Base-by-base conservation (phyloP, 75 land plant genomes). In the Sequoiadendron giganteum region DNA sequence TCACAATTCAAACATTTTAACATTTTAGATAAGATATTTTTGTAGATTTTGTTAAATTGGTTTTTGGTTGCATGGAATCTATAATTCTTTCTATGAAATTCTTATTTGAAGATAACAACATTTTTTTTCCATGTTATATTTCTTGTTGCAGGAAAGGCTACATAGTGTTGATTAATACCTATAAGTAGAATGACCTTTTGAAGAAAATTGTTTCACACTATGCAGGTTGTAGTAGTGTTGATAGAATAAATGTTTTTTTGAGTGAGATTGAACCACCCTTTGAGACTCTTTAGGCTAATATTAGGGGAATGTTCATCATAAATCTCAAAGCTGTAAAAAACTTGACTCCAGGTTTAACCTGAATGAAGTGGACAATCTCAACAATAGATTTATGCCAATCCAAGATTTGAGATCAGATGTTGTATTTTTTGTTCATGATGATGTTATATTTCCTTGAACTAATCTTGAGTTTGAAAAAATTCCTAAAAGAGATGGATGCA, bases 381-480 rank as follows among this genome's bases (percentile, higher is more conserved):
- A 98, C 86, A 98, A 98, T 83, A 92, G 99, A 89, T 98, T 98
- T 86, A 98, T 95, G 85, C 95, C 93, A 49, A 93, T 97, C 34
- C 86, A 89, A 40, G 95, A 91, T 70, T 89, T 97, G 32, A 89
- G 65, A 79, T 92, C 98, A 19, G 95, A 98, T 84, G 99, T 95
- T 8, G 88, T 98, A 18, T 97, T 98, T 77, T 98, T 99, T 36
- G 91, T 98, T 85, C 99, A 98, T 86, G 99, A 98, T 92, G 99
- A 98, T 91, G 94, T 98, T 32, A 88, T 97, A 87, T 91, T 96
- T 92, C 95, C 99, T n/a, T 98, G 99, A 89, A 32, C 90, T 11
- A 80, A 93, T 14, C 85, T 98, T 70, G 97, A 95, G 32, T 92
- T 94, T 90, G 99, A n/a, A n/a, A n/a, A n/a, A n/a, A n/a, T n/a